Conservation (phyloP, 2,329 filamentous ascomycete species). For the Fusarium secorum region DNA sequence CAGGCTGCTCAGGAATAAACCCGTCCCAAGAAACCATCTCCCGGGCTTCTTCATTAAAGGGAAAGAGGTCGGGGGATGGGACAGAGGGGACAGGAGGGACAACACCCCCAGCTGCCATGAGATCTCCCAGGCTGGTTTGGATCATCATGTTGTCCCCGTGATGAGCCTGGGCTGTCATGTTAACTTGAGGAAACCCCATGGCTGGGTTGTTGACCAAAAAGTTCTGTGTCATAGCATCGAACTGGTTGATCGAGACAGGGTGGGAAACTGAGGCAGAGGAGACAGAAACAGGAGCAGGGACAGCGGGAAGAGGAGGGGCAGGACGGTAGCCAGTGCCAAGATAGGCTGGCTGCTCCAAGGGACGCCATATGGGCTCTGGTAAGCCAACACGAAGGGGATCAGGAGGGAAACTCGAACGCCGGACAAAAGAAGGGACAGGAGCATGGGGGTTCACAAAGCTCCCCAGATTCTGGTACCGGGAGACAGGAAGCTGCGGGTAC, state of each 20-base stretch:
- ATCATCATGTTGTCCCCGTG: too few species aligned
- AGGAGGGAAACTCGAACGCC: not conserved
- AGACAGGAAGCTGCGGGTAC: fast-evolving
- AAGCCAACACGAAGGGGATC: not conserved
- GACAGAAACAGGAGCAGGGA: not conserved
- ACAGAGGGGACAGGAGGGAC: not conserved
- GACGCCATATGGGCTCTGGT: fast-evolving
- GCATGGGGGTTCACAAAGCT: too few species aligned
- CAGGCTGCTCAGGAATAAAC: not conserved
- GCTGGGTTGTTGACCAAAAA: fast-evolving
- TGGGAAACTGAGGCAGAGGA: not conserved
- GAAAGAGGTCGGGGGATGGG: fast-evolving
- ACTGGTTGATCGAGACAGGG: not conserved
- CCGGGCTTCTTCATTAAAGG: fast-evolving
- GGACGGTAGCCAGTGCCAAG: fast-evolving
- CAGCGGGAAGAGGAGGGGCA: fast-evolving
- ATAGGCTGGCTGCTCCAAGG: too few species aligned
- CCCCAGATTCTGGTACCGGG: not conserved
- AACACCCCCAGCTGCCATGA: not conserved
- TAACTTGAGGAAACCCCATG: not conserved
- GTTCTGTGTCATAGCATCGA: not conserved
- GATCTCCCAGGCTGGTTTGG: not conserved
- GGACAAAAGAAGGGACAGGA: not conserved
- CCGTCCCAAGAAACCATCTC: fast-evolving
- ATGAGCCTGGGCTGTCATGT: not conserved